These are phyloP conservation scores for Pugionium cornutum DNA, from an alignment of 345 rosid species.

Conservation along the genomic window DNA sequence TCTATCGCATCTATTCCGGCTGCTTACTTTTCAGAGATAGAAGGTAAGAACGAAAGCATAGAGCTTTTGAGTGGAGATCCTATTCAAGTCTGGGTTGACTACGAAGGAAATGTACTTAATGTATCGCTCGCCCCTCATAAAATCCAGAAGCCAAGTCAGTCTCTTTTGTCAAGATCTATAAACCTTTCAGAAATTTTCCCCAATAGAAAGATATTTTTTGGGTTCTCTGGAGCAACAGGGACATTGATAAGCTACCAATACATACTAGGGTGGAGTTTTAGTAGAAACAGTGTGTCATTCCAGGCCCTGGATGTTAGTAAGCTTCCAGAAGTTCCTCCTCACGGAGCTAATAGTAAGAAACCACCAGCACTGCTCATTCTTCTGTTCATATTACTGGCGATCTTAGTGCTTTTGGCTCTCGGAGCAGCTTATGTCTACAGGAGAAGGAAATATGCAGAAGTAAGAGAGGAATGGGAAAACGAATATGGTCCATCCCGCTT, in stretches of 20 bases:
- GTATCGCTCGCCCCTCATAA: conserved; percentile 51
- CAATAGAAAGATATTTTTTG: conserved; percentile 49
- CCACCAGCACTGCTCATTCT: conserved; percentile 4
- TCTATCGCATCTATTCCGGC: conserved; percentile 46
- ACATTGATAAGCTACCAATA: conserved; percentile 45
- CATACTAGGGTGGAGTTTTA: conserved; percentile 70
- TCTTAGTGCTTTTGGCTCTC: conserved; percentile 23
- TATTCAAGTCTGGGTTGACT: conserved; percentile 65
- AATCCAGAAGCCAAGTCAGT: conserved; percentile 42
- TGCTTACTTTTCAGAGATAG: conserved; percentile 38
- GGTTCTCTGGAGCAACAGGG: conserved; percentile 66
- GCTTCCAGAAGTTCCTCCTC: conserved; percentile 57
- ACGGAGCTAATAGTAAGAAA: neutral
- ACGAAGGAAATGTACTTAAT: conserved; percentile 41
- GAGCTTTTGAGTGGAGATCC: conserved; percentile 47
- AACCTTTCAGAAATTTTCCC: conserved; percentile 49
- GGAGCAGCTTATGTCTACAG: conserved; percentile 36
- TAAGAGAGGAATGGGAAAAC: conserved; percentile 52
- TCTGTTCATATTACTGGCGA: conserved; percentile 19
- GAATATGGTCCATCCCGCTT: conserved; percentile 50
- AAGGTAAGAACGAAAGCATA: conserved; percentile 34
- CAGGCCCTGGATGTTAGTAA: conserved; percentile 40
- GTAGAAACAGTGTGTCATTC: conserved; percentile 40
- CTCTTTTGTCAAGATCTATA: conserved; percentile 52
- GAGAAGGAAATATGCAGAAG: conserved; percentile 44